Evolutionary conservation across 495 filamentous ascomycete species (phyloP), one percentile per base, ranked within the genome.

Genomic region (Cairneyella variabilis): DNA sequence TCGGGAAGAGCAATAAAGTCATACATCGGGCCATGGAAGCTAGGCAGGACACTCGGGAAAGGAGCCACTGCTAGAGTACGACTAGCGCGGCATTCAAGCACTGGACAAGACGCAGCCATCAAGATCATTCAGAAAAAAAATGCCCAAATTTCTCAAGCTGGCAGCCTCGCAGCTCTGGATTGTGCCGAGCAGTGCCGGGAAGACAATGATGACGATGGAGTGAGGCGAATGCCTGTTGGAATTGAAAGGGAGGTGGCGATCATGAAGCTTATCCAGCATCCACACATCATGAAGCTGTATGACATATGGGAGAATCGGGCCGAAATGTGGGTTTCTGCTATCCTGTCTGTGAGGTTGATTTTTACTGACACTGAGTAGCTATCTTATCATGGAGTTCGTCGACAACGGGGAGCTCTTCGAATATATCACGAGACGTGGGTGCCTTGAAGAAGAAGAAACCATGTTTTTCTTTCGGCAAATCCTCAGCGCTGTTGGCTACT

Each of bases 301-400:
- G 95, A 97, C 69, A 87, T 97, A 14, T 99, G 92, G 92, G 95
- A 97, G 73, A 96, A 96, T 61, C 76, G 86, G 14, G 83, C 86
- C 40, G 90, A 97, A 66, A 80, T 98, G 91, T 98, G 74, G 71
- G 87, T 77, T 30, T 45, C 25, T 17, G n/a, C 26, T 60, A 42
- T 43, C 17, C 22, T 22, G 23, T 37, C 7, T 16, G n/a, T 40
- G 2, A n/a, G n/a, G n/a, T 18, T 27, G 44, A 7, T 47, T 50
- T n/a, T n/a, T 40, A 27, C 41, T 70, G 71, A 61, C 17, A 36
- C 27, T 21, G 11, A 25, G 23, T 57, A 97, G 92, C 32, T 98
- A 96, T 66, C 78, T 99, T n/a, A 87, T 97, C 3, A 80, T 97
- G n/a, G 93, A 99, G 64, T 95, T 90, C 54, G 84, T 96, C 30